Evolutionary conservation across 2,329 filamentous ascomycete species (phyloP).

Genomic region (Hymenoscyphus linearis): DNA sequence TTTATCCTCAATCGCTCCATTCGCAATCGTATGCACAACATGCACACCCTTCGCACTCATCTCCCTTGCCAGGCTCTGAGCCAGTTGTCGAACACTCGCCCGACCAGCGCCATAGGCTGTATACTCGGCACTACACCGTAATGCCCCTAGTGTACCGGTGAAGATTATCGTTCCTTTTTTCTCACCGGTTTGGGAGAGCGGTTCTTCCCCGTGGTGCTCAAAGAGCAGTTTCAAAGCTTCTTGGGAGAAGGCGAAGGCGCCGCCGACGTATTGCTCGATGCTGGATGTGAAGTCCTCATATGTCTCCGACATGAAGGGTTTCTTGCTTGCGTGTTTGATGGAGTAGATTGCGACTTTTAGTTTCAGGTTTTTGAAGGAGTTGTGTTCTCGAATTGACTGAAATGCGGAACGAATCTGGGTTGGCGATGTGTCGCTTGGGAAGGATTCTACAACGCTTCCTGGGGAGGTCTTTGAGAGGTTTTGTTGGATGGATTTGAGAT

Average conservation of each 20-base stretch:
- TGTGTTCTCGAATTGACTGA: slow-evolving; percentile 41
- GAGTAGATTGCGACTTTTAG: slow-evolving; percentile 49
- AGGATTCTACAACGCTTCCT: slow-evolving; percentile 44
- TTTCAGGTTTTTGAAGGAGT: slow-evolving; percentile 44
- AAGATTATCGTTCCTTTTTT: slow-evolving; percentile 56
- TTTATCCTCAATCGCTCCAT: slow-evolving; percentile 48
- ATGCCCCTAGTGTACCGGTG: slow-evolving; percentile 48
- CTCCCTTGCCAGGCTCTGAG: slow-evolving; percentile 50
- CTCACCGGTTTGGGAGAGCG: slow-evolving; percentile 38
- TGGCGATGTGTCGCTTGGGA: slow-evolving; percentile 45
- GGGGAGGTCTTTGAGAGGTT: slow-evolving; percentile 38
- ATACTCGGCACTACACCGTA: slow-evolving; percentile 49
- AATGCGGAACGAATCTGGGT: slow-evolving; percentile 44
- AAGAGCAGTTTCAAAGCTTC: slow-evolving; percentile 47
- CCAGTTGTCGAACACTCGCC: slow-evolving; percentile 47
- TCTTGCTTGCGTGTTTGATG: slow-evolving; percentile 50
- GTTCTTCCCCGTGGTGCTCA: slow-evolving; percentile 42
- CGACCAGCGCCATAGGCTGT: slow-evolving; percentile 50
- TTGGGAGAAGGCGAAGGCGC: slow-evolving; percentile 51
- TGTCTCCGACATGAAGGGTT: slow-evolving; percentile 50
- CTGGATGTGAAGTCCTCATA: slow-evolving; percentile 43
- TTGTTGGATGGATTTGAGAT: slow-evolving; percentile 38
- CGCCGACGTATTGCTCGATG: slow-evolving; percentile 48
- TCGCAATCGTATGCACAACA: slow-evolving; percentile 54
- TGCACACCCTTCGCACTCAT: slow-evolving; percentile 52